A percentile compares a stretch with the other conserved stretches of the same genome.
Conservation (phyloP, 495 filamentous ascomycete genomes). For the Aspergillus bertholletiae region DNA sequence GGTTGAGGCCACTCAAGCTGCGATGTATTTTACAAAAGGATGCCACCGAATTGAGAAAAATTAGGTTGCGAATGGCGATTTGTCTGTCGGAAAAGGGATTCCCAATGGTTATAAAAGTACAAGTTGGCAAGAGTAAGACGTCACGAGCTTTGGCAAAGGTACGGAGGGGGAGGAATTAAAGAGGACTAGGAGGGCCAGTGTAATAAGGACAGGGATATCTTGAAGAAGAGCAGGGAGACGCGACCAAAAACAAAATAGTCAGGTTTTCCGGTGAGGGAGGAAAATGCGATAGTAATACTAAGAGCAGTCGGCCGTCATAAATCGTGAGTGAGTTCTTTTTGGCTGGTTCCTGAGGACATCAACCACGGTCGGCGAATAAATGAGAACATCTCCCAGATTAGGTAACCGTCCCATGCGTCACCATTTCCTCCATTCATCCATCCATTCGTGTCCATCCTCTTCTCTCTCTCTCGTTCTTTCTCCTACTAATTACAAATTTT, state of each 20-base stretch:
- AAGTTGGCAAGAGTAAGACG: slow-evolving; percentile 5
- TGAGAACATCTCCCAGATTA: neutral
- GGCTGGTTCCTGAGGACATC: neutral
- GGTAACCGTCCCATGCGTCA: neutral
- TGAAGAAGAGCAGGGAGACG: slow-evolving; percentile 5
- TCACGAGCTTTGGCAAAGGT: slow-evolving; percentile 6
- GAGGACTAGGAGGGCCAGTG: neutral
- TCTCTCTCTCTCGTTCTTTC: neutral
- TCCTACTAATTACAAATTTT: neutral
- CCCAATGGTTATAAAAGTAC: neutral
- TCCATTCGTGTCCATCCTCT: neutral
- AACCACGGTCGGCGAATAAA: neutral
- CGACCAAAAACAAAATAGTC: neutral
- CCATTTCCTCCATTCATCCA: neutral
- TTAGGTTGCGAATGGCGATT: neutral
- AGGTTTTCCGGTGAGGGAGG: neutral
- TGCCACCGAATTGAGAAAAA: neutral
- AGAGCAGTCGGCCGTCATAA: no score
- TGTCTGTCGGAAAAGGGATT: neutral
- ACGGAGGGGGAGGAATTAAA: slow-evolving; percentile 1
- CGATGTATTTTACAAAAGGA: neutral
- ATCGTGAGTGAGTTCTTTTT: neutral
- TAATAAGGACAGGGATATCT: slow-evolving; percentile 6
- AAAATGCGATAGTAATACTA: no score
- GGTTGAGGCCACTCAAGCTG: neutral